These are phyloP conservation scores for Microthyrium microscopicum DNA, from an alignment of 2,329 filamentous ascomycete species.

Conservation along the genomic window DNA sequence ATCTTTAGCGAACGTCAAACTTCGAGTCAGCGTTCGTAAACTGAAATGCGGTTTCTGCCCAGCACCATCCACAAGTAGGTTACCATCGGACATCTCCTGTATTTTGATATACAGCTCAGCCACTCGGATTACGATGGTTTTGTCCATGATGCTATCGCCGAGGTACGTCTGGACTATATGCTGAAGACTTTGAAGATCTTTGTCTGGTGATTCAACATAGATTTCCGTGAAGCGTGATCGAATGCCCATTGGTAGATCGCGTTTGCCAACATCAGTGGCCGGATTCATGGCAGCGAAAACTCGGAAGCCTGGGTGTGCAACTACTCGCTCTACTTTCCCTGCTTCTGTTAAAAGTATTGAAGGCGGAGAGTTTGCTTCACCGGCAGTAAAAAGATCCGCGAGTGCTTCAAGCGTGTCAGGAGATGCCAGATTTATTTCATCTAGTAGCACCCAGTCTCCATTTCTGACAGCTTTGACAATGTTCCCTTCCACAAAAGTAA, in stretches of 20 bases:
- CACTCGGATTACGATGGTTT: conserved; percentile 62
- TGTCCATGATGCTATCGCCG: conserved; percentile 49
- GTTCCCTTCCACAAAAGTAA: conserved; percentile 91
- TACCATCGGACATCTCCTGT: conserved; percentile 63
- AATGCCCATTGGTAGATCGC: conserved; percentile 76
- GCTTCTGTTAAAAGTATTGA: conserved; percentile 86
- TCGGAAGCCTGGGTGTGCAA: conserved; percentile 81
- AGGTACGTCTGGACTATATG: conserved; percentile 82
- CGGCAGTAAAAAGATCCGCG: conserved; percentile 66
- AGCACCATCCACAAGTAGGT: conserved; percentile 80
- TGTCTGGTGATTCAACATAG: conserved; percentile 83
- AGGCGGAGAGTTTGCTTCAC: conserved; percentile 49
- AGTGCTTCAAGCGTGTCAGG: conserved; percentile 91
- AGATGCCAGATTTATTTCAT: conserved; percentile 93
- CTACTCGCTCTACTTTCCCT: conserved; percentile 77
- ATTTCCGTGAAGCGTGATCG: conserved; percentile 89
- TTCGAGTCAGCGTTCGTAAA: conserved; percentile 79
- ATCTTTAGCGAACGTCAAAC: conserved; percentile 72
- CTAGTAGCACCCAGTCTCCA: conserved; percentile 89
- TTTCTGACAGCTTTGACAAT: conserved; percentile 92
- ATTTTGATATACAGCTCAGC: conserved; percentile 78
- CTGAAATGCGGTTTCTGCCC: conserved; percentile 96
- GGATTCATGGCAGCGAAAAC: conserved; percentile 99
- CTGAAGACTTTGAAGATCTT: conserved; percentile 68
- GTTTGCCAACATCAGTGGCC: conserved; percentile 91